Base-by-base conservation (phyloP, 2,329 filamentous ascomycete species). In the Teratosphaeria nubilosa region DNA sequence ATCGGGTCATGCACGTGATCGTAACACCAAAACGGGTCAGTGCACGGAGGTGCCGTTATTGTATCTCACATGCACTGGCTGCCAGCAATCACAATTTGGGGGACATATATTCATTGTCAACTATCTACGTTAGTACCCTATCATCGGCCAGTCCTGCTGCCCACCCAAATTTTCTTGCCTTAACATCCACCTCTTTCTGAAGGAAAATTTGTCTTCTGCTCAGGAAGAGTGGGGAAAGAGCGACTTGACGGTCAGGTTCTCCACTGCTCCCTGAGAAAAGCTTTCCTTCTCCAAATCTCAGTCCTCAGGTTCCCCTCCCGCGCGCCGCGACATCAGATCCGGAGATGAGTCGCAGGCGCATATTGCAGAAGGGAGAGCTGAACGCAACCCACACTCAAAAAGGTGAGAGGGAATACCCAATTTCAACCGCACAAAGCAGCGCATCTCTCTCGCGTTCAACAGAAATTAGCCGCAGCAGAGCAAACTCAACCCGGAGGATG, bases 351-450 rank as follows among this genome's bases (percentile, higher is more conserved):
- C 53, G 55, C 57, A 60, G 41, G n/a, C 41, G 56, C 57, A 30
- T 16, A 30, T 9, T 32, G 14, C 25, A 30, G 54, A 55, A 51
- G 22, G 55, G 53, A 55, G 41, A 53, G 51, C 51, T 32, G 51
- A 48, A 57, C 51, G 24, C 41, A 68, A 70, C 69, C 69, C 69
- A 62, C 27, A 60, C 64, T 70, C 68, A 64, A 63, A 55, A 58
- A 54, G 57, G 55, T 64, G 69, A 71, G 63, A 70, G 64, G 70
- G 69, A 72, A 64, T 50, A 59, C 63, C 65, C 62, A 66, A 59
- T 60, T 60, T 65, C 64, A 68, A 69, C 67, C 65, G 66, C 67
- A 68, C 68, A 62, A 59, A 48, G 63, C 64, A 60, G 59, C 66
- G 45, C 68, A 58, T 65, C 65, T 65, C 64, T 65, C 57, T 48